Percentiles rank a stretch among this genome's conserved stretches.
These are phyloP conservation scores for Rubia tinctorum DNA, from an alignment of 305 asterid genomes.

Conservation along the genomic window DNA sequence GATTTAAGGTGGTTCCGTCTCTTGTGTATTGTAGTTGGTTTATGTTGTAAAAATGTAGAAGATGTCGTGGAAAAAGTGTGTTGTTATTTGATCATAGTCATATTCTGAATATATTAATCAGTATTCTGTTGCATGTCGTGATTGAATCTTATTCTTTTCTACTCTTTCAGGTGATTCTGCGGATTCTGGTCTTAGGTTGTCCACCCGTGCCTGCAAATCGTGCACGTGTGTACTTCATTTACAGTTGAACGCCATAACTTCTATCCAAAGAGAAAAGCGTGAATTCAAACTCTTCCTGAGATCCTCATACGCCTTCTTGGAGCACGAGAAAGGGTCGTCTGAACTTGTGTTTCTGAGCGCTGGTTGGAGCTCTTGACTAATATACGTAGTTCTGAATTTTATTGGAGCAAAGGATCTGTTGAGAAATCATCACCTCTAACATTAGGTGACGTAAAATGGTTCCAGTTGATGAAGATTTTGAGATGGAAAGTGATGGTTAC, in stretches of 20 bases:
- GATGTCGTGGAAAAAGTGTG: too few species aligned
- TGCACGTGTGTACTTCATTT: constrained; percentile 33
- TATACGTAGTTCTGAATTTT: constrained; percentile 52
- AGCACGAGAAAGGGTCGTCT: constrained; percentile 59
- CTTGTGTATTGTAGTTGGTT: too few species aligned
- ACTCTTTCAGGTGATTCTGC: too few species aligned
- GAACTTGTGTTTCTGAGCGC: constrained; percentile 81
- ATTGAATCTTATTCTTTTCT: too few species aligned
- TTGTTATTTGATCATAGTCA: too few species aligned
- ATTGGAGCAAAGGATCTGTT: constrained; percentile 28
- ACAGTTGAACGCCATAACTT: constrained; percentile 18
- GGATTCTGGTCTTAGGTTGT: constrained; percentile 3
- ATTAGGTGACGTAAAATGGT: constrained; percentile 21
- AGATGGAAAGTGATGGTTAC: constrained; percentile 60
- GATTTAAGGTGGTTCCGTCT: too few species aligned
- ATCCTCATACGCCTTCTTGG: constrained; percentile 60
- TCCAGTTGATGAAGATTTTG: constrained; percentile 54
- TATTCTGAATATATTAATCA: too few species aligned
- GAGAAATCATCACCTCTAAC: constrained; percentile 10
- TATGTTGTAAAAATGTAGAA: too few species aligned
- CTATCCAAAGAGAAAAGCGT: constrained; percentile 39
- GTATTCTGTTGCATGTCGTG: too few species aligned
- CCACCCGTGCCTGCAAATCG: constrained; percentile 65
- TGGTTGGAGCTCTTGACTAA: constrained; percentile 69
- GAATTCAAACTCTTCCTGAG: constrained; percentile 80